Evolutionary conservation across 176 grass and related monocot genomes (phyloP), one percentile per base, ranked within the genome.

Genomic region (Zizania latifolia): DNA sequence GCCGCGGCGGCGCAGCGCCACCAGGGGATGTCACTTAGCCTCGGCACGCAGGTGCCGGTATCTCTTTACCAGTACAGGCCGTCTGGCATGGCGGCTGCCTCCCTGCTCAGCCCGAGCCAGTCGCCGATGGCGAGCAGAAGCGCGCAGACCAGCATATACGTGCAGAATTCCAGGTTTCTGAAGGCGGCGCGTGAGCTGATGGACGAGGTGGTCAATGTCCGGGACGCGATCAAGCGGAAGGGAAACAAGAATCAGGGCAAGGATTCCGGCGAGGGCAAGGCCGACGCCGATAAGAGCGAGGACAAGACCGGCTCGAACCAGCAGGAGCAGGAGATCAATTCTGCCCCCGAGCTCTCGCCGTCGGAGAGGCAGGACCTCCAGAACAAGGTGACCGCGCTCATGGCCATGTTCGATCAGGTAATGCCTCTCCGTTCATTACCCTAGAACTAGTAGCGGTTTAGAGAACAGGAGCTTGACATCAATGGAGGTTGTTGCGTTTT

Each of bases 401-500:
- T 92, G 75, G 81, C 90, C 21, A 93, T 98, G 81, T 72, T 98
- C 58, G 94, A 98, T 75, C 90, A 97, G 91, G 94, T 92, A 69
- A 70, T 58, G 4, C 24, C 3, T 35, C 0, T 40, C 15, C 22
- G 54, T n/a, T 36, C 2, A 36, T 40, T n/a, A 58, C 29, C 30
- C 7, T 56, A 43, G 36, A 23, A 60, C 6, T 60, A 45, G 57
- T 81, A 39, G 32, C 22, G 59, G 2, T 8, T 35, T 78, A 1
- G 31, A 12, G 15, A 38, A 3, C 61, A 65, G 19, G 31, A 15
- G 17, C 17, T 29, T 31, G 56, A 14, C 38, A 24, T 59, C 1
- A 69, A 68, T 30, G 50, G 13, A 32, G 28, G 60, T 19, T 67
- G 24, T 24, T 67, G 24, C 62, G 28, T 4, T 44, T 53, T 58